These are phyloP conservation scores for Amoebophrya sp. DNA, from an alignment of 169 alveolate genomes.

Conservation along the genomic window DNA sequence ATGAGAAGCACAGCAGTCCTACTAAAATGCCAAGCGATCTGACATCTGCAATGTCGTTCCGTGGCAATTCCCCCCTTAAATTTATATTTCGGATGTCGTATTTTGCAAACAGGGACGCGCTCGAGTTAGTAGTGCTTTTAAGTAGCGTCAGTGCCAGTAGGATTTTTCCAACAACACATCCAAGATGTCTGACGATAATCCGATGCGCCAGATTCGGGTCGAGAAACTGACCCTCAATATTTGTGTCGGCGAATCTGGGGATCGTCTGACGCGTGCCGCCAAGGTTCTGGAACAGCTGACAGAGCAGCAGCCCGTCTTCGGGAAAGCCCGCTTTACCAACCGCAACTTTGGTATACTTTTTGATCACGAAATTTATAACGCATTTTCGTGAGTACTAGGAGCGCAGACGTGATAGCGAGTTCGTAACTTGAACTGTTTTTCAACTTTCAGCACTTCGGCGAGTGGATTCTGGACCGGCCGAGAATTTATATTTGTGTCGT, in stretches of 20 bases:
- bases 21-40: too few relatives aligned
- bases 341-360: not conserved
- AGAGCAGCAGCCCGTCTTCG: slow-evolving; percentile 95
- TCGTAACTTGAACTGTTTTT: slow-evolving; percentile 53
- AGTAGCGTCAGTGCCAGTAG: too few relatives aligned
- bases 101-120: too few relatives aligned
- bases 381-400: not conserved
- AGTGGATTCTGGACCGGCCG: too few relatives aligned
- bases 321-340: slow-evolving; percentile 71
- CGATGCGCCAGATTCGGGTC: slow-evolving; percentile 97
- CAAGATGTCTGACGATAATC: slow-evolving; percentile 59
- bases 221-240: slow-evolving; percentile 95
- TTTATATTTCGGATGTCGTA: too few relatives aligned
- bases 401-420: not conserved
- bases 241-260: slow-evolving; percentile 99
- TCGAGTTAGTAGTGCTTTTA: too few relatives aligned
- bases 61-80: too few relatives aligned
- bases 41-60: too few relatives aligned
- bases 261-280: slow-evolving; percentile 98
- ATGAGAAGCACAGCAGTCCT: too few relatives aligned
- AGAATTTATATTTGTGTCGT: too few relatives aligned
- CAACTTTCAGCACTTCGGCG: slow-evolving; percentile 95
- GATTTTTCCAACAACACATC: not conserved
- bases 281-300: slow-evolving; percentile 97
- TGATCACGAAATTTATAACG: too few relatives aligned